phyloP scores from a whole-genome alignment of 2,329 filamentous ascomycete species.

The Blastomyces parvus region DNA sequence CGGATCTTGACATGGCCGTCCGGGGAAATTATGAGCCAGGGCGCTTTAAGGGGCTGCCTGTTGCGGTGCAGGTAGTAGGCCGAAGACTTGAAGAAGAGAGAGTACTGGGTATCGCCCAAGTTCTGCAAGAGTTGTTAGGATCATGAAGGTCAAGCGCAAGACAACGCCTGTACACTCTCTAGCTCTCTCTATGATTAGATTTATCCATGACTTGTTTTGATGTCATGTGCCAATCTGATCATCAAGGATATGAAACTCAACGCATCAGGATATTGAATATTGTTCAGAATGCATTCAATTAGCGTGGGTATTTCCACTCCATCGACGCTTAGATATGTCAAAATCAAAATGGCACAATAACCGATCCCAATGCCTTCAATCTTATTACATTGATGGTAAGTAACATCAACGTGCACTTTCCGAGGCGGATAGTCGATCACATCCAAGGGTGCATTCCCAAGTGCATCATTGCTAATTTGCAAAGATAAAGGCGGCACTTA shows the following conservation, averaged over 20 bases:
- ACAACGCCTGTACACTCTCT: background rate
- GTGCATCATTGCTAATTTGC: too few relatives aligned
- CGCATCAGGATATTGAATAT: background rate
- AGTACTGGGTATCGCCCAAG: conserved; percentile 20
- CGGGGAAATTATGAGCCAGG: conserved; percentile 30
- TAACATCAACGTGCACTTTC: too few relatives aligned
- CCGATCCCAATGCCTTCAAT: background rate
- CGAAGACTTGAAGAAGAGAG: conserved; percentile 48
- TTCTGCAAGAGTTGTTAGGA: background rate
- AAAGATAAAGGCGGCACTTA: too few relatives aligned
- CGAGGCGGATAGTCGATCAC: too few relatives aligned
- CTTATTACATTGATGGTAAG: too few relatives aligned
- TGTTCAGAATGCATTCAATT: background rate
- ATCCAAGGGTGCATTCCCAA: too few relatives aligned
- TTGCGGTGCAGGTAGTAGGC: conserved; percentile 46
- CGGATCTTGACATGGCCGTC: conserved; percentile 21
- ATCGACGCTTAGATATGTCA: background rate
- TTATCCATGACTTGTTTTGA: background rate
- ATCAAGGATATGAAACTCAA: background rate
- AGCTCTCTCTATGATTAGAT: background rate
- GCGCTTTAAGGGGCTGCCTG: conserved; percentile 42
- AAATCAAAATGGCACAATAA: background rate
- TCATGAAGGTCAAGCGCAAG: background rate
- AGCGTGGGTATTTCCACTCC: background rate
- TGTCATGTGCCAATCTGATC: background rate